Conservation (phyloP, 805 yeast species). For the Saturnispora quitensis region DNA sequence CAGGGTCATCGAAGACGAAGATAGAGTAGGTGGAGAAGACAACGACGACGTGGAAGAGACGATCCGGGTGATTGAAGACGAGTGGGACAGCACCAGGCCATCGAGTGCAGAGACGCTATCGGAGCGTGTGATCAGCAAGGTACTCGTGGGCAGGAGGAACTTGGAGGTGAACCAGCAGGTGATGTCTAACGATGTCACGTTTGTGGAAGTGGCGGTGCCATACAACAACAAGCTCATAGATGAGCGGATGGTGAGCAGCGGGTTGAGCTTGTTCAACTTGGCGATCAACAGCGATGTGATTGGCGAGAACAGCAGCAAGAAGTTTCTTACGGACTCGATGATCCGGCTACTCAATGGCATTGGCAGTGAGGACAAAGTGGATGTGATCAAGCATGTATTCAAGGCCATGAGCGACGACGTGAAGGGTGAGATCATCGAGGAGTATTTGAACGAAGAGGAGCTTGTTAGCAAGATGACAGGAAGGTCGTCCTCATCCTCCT, state of each 20-base stretch:
- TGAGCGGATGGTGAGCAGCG: constrained; percentile 8
- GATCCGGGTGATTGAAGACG: constrained; percentile 1
- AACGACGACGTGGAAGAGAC: constrained; percentile 4
- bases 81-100: background rate
- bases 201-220: constrained; percentile 9
- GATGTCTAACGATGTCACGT: background rate
- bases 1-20: background rate
- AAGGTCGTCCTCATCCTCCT: background rate
- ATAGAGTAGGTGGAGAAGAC: background rate
- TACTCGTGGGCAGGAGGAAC: constrained; percentile 7
- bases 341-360: constrained; percentile 12
- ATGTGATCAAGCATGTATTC: constrained; percentile 6
- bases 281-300: constrained; percentile 15
- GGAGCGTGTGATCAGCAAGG: constrained; percentile 3
- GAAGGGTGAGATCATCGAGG: constrained; percentile 15
- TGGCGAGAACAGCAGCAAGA: constrained; percentile 2
- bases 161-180: background rate
- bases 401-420: constrained; percentile 10
- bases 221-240: background rate
- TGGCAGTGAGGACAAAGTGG: constrained; percentile 3
- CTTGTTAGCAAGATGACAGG: constrained; percentile 3
- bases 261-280: constrained; percentile 15
- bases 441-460: constrained; percentile 16
- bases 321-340: constrained; percentile 13
- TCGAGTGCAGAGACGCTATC: constrained; percentile 3